Conservation (phyloP, 768 basidiomycete genomes). For the Hortiboletus flavorubellus region DNA sequence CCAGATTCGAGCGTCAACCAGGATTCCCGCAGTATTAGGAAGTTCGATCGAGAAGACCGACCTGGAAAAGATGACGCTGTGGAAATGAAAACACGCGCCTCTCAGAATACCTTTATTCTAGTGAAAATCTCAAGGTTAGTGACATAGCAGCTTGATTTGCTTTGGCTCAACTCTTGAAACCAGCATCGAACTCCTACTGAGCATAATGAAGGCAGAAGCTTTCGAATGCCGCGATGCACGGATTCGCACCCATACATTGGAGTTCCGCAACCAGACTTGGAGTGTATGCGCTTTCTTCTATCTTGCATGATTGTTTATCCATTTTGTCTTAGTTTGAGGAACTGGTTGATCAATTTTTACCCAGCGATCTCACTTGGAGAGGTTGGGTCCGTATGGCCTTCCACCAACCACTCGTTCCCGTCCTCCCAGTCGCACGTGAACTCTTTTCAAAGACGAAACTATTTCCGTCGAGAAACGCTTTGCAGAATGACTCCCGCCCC, state of each 20-base stretch:
- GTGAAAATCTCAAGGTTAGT: slow-evolving; percentile 70
- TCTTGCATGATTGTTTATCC: slow-evolving; percentile 4
- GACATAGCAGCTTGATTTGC: not conserved
- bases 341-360: slow-evolving; percentile 74
- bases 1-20: slow-evolving; percentile 21
- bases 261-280: slow-evolving; percentile 80
- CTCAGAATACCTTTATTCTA: slow-evolving; percentile 78
- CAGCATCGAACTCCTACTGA: slow-evolving; percentile 70
- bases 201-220: slow-evolving; percentile 79
- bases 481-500: slow-evolving; percentile 28
- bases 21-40: slow-evolving; percentile 20
- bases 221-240: slow-evolving; percentile 79
- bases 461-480: slow-evolving; percentile 41
- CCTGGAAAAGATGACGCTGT: slow-evolving; percentile 53
- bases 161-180: slow-evolving; percentile 15
- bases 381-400: slow-evolving; percentile 85
- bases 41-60: slow-evolving; percentile 15
- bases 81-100: slow-evolving; percentile 81
- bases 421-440: slow-evolving; percentile 75
- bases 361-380: slow-evolving; percentile 72
- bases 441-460: slow-evolving; percentile 75
- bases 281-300: slow-evolving; percentile 51
- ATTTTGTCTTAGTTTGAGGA: slow-evolving; percentile 61
- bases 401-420: slow-evolving; percentile 74
- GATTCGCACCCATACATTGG: slow-evolving; percentile 75